Evolutionary conservation across 2,329 filamentous ascomycete species (phyloP), one percentile per base, ranked within the genome.

Genomic region (Hawksworthiomyces lignivorus): DNA sequence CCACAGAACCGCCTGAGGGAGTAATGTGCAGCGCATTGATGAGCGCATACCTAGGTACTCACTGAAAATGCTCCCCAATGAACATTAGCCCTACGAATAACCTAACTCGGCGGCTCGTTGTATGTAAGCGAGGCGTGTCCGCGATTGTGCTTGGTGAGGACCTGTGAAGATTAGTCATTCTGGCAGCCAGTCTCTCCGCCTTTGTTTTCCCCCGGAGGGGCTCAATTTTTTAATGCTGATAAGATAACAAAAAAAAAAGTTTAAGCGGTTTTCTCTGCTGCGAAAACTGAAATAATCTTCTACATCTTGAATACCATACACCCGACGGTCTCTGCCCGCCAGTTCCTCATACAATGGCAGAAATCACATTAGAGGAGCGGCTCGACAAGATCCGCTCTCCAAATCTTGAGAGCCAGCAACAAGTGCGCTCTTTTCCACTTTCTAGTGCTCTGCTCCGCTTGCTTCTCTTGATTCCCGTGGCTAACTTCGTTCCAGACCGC

Each of bases 341-440:
- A 39, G 18, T 21, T 5, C 17, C 27, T 32, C 24, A n/a, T 36
- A 44, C 32, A 46, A 76, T 75, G 72, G 63, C 67, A 54, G 65
- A 66, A 50, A 58, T 67, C 54, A 68, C 71, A 50, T 58, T 97
- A 57, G 80, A 84, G 62, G 90, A 95, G 72, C 94, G 88, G 72
- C 79, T 98, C 62, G 86, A 90, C 69, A 96, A 94, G 77, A 96
- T 97, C 64, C 86, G 92, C 67, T 92, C 86, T 60, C 92, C 92
- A 43, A 95, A 94, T 65, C 79, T 96, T 56, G 87, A 97, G 65
- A 95, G 86, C 62, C 89, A 96, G 68, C 81, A 94, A 63, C 87
- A 89, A 76, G 88, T 92, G 69, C 53, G 70, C 61, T 19, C 35
- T 24, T 39, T 31, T 32, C 48, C 48, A 20, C 14, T 33, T 33